Percentiles rank a stretch among this genome's conserved stretches.
Conservation (phyloP, 164 flowering plant species). For the Macadamia integrifolia region DNA sequence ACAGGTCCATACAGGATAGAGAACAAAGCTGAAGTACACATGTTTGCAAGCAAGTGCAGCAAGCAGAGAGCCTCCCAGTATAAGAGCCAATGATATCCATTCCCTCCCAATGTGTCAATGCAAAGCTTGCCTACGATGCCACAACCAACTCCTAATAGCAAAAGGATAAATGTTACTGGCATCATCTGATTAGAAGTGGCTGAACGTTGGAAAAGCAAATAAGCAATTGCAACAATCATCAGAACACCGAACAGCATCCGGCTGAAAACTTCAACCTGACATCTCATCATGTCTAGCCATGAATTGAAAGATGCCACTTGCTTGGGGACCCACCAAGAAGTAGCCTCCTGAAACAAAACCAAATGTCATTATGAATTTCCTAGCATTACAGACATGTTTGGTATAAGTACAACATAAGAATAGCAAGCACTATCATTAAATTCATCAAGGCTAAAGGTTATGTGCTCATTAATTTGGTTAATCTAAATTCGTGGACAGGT, state of each 20-base stretch:
- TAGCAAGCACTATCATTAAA: no score
- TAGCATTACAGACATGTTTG: neutral
- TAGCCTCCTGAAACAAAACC: constrained; percentile 43
- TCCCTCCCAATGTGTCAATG: constrained; percentile 80
- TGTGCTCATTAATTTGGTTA: neutral
- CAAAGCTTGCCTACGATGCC: constrained; percentile 83
- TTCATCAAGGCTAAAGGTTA: neutral
- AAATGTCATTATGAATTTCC: constrained; percentile 2
- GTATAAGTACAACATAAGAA: no score
- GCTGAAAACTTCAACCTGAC: constrained; percentile 55
- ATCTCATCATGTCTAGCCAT: constrained; percentile 37
- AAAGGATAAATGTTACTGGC: constrained; percentile 74
- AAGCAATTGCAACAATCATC: constrained; percentile 49
- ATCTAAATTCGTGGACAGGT: neutral
- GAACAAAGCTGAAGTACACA: constrained; percentile 43
- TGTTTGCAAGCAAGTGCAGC: constrained; percentile 58
- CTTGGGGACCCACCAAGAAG: constrained; percentile 83
- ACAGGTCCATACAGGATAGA: constrained; percentile 61
- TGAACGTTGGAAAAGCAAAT: constrained; percentile 65
- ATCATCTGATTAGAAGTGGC: constrained; percentile 49
- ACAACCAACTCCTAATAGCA: constrained; percentile 64
- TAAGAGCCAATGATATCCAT: constrained; percentile 72
- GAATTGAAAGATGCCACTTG: constrained; percentile 48
- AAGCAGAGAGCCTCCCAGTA: constrained; percentile 69
- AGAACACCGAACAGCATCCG: constrained; percentile 68